Conservation (phyloP, 495 filamentous ascomycete species). For the Aspergillus affinis region DNA sequence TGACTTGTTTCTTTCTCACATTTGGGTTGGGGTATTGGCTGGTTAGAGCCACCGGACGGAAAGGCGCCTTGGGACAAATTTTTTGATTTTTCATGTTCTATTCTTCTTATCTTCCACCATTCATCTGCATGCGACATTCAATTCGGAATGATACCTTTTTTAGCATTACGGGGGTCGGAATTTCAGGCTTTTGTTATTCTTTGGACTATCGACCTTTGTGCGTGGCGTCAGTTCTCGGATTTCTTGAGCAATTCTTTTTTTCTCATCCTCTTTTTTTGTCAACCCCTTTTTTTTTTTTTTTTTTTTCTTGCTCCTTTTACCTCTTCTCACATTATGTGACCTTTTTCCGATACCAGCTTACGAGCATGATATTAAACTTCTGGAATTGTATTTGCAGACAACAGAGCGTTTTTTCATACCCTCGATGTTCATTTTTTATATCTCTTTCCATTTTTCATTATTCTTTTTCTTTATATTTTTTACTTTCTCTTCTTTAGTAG, state of each 20-base stretch:
- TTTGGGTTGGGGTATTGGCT: conserved; percentile 19
- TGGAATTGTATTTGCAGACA: conserved; percentile 38
- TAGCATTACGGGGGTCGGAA: conserved; percentile 33
- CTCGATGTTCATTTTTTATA: conserved; percentile 11
- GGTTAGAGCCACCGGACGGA: conserved; percentile 17
- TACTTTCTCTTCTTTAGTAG: conserved; percentile 8
- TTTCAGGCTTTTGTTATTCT: conserved; percentile 23
- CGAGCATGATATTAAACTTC: conserved; percentile 36
- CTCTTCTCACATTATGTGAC: conserved; percentile 14
- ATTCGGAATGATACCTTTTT: conserved; percentile 28
- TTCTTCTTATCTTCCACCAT: conserved; percentile 19
- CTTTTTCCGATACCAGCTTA: conserved; percentile 41
- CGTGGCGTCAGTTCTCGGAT: conserved; percentile 35
- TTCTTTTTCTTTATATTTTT: neutral
- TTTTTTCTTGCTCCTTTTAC: conserved; percentile 15
- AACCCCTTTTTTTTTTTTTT: conserved; percentile 14
- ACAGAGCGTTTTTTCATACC: conserved; percentile 18
- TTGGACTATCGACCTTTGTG: conserved; percentile 22
- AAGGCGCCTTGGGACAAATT: conserved; percentile 21
- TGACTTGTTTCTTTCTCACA: conserved; percentile 13
- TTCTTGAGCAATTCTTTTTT: conserved; percentile 17
- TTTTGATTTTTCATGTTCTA: conserved; percentile 12
- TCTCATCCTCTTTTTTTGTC: conserved; percentile 14
- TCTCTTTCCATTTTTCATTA: neutral
- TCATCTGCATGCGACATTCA: conserved; percentile 34